Evolutionary conservation across 495 filamentous ascomycete genomes (phyloP).

Genomic region (Neurospora tetraspora): DNA sequence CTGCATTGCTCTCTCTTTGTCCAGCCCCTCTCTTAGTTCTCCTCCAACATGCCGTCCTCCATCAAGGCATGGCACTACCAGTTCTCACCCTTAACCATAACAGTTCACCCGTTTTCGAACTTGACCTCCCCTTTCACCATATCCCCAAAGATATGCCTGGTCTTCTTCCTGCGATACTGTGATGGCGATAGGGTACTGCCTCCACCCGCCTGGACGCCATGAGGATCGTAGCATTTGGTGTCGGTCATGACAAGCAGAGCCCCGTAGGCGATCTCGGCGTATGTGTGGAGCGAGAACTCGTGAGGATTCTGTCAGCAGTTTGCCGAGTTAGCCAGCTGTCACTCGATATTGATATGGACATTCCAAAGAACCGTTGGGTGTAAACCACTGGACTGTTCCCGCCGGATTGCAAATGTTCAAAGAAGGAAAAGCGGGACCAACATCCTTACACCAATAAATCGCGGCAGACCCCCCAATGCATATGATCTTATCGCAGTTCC

Average conservation of each 20-base stretch:
- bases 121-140: too few species aligned
- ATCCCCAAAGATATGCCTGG: too few species aligned
- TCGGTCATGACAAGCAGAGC: background rate
- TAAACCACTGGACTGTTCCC: too few species aligned
- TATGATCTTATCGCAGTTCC: background rate
- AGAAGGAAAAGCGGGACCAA: background rate
- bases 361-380: background rate
- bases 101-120: too few species aligned
- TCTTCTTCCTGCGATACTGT: too few species aligned
- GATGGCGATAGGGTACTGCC: background rate
- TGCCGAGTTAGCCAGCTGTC: background rate
- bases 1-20: background rate
- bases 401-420: background rate
- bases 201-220: background rate
- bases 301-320: background rate
- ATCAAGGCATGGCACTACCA: background rate
- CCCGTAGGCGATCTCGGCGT: background rate
- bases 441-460: background rate
- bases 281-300: background rate
- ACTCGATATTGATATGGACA: background rate
- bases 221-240: background rate
- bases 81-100: too few species aligned
- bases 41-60: background rate
- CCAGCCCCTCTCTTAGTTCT: background rate
- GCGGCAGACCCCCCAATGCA: background rate